Evolutionary conservation across 805 yeast genomes (phyloP).

Genomic region (Starmerella cellae): DNA sequence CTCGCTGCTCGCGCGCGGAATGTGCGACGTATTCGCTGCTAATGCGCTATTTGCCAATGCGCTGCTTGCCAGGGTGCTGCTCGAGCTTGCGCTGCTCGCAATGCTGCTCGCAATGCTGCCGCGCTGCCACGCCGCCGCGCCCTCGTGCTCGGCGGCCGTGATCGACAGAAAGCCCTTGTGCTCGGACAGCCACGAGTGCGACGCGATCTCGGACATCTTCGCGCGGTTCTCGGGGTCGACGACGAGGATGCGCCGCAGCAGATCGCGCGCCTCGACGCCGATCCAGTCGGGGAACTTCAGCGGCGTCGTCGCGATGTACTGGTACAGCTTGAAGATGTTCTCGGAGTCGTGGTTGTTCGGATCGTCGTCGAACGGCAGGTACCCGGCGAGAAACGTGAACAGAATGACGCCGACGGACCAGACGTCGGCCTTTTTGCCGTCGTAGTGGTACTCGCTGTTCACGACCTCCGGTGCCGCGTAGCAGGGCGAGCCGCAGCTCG

Average conservation of each 20-base stretch:
- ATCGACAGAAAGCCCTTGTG: conserved; percentile 71
- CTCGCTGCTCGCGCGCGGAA: background rate
- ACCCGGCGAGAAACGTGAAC: conserved; percentile 95
- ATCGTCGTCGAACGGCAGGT: conserved; percentile 94
- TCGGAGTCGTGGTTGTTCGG: conserved; percentile 93
- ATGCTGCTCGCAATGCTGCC: background rate
- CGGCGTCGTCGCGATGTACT: conserved; percentile 81
- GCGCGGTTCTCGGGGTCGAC: conserved; percentile 74
- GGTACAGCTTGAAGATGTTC: conserved; percentile 79
- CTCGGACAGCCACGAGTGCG: conserved; percentile 81
- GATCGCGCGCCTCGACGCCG: conserved; percentile 79
- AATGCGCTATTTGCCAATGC: background rate
- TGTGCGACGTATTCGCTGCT: background rate
- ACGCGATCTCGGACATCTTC: conserved; percentile 50
- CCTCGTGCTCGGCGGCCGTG: conserved; percentile 84
- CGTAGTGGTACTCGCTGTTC: conserved; percentile 62
- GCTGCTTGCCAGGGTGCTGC: background rate
- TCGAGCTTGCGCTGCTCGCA: background rate
- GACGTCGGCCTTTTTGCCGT: conserved; percentile 85
- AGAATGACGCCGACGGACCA: conserved; percentile 96
- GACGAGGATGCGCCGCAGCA: conserved; percentile 66
- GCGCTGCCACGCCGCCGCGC: conserved; percentile 15
- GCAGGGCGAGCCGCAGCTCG: conserved; percentile 95
- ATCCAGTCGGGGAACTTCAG: conserved; percentile 91
- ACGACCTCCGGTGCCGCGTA: conserved; percentile 98